Base-by-base conservation (phyloP, 2,329 filamentous ascomycete species). In the Aspergillus bombycis region DNA sequence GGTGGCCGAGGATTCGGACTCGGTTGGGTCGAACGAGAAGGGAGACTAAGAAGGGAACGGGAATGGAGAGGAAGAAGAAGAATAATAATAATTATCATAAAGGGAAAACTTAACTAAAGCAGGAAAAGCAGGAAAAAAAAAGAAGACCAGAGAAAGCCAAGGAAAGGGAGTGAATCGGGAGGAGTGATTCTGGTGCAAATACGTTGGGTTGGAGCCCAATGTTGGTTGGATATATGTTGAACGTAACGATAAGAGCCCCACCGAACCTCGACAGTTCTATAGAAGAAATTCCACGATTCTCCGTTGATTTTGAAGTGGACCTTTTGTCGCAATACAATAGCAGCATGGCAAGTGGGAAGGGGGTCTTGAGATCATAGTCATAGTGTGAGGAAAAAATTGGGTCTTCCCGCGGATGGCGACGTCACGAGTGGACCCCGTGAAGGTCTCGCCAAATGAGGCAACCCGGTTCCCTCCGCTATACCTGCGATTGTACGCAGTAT, bases 1-100 rank as follows among this genome's bases (percentile, higher is more conserved):
- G n/a, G 52, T 64, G 59, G 36, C 45, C 45, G 54, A 55, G 12
- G 58, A 64, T 43, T 36, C 58, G 38, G 62, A 64, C 21, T 64
- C 62, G 58, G 62, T 61, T 9, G 54, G 16, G 36, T 58, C 38
- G 48, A 52, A 38, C 36, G 23, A 28, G 10, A 54, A 28, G 57
- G 16, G 36, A n/a, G n/a, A 12, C 21, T 28, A 23, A 46, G 26
- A 59, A 28, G 26, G 50, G 30, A 46, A 54, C 43, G 21, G 21
- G 43, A 52, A 52, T 28, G 46, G 48, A 28, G 26, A 52, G 26
- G 48, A 30, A n/a, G n/a, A n/a, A n/a, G n/a, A n/a, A n/a, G n/a
- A n/a, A 50, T 19, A n/a, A 5, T 16, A 10, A 9, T 9, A n/a
- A 23, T 14, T 23, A 23, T 10, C 12, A 21, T 14, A 46, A 54